phyloP scores from a whole-genome alignment of 1,284 basidiomycete genomes.

The Trichosporon sp. region DNA sequence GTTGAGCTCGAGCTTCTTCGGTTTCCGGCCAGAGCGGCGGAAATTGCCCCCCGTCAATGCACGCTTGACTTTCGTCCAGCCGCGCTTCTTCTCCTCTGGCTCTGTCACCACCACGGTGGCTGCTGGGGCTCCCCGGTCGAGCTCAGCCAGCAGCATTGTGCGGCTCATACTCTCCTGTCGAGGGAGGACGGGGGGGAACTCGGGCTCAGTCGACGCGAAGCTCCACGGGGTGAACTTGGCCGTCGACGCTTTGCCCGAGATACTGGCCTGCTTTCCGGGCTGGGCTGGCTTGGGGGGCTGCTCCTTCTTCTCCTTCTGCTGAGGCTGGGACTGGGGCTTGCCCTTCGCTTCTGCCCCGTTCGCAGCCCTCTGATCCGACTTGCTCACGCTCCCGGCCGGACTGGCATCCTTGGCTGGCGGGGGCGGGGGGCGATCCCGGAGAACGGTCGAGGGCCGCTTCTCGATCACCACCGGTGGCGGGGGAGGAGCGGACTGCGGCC shows the following conservation, averaged over 20 bases:
- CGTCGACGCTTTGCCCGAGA: not conserved
- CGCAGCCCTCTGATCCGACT: not conserved
- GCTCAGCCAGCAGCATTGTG: constrained; percentile 9
- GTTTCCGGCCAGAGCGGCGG: constrained; percentile 3
- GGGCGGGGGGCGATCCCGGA: not conserved
- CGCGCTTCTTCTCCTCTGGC: constrained; percentile 5
- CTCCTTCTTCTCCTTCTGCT: not conserved
- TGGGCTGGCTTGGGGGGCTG: not conserved
- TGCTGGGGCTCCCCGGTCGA: not conserved
- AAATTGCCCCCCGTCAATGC: constrained; percentile 11
- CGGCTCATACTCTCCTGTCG: not conserved
- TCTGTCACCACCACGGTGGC: not conserved
- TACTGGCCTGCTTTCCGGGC: not conserved
- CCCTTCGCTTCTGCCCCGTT: not conserved
- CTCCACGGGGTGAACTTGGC: constrained; percentile 11
- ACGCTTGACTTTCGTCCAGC: constrained; percentile 12
- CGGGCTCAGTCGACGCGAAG: constrained; percentile 3
- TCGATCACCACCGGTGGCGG: not conserved
- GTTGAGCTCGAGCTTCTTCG: constrained; percentile 14
- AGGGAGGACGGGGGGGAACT: not conserved
- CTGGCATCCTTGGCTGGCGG: not conserved
- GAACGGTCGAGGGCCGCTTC: not conserved
- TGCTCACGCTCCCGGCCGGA: not conserved
- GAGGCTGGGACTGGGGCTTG: not conserved
- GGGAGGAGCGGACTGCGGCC: not conserved